phyloP scores from a whole-genome alignment of 2,329 filamentous ascomycete species.

The Juglanconis oblonga region DNA sequence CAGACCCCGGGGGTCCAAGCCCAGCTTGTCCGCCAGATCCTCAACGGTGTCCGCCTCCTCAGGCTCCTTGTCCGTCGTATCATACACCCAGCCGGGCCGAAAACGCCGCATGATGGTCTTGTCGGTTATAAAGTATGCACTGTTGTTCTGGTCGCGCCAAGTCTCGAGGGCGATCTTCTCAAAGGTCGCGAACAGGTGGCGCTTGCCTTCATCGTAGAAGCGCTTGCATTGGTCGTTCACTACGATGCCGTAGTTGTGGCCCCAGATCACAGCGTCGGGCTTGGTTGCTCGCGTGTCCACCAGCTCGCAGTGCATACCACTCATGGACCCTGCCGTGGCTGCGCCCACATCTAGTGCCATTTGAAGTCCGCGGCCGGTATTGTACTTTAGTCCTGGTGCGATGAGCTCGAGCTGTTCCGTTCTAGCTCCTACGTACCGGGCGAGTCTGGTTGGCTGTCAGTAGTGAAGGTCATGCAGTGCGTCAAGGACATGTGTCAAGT shows the following conservation, averaged over 20 bases:
- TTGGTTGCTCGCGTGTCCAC: neutral
- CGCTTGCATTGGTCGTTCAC: slow-evolving; percentile 37
- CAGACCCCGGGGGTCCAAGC: neutral
- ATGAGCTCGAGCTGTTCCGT: slow-evolving; percentile 5
- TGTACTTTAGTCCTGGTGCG: neutral
- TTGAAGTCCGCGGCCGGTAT: slow-evolving; percentile 1
- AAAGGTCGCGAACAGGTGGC: slow-evolving; percentile 40
- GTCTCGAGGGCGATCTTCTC: slow-evolving; percentile 22
- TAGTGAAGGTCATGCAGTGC: no score
- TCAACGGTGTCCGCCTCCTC: slow-evolving; percentile 3
- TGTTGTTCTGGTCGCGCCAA: slow-evolving; percentile 1
- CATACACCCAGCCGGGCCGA: slow-evolving; percentile 3
- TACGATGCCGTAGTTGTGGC: slow-evolving; percentile 41
- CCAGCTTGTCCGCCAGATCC: neutral
- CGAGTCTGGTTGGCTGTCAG: neutral
- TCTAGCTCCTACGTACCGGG: neutral
- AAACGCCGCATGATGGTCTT: neutral
- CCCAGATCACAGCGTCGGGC: slow-evolving; percentile 19
- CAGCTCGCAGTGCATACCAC: slow-evolving; percentile 6
- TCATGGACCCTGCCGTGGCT: slow-evolving; percentile 2
- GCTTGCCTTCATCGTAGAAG: slow-evolving; percentile 36
- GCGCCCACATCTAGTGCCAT: slow-evolving; percentile 6
- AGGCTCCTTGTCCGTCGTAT: slow-evolving; percentile 2
- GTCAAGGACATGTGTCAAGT: neutral
- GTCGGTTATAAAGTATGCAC: slow-evolving; percentile 4